Base-by-base conservation (phyloP, 345 rosid genomes). In the Pugionium dolabratum region DNA sequence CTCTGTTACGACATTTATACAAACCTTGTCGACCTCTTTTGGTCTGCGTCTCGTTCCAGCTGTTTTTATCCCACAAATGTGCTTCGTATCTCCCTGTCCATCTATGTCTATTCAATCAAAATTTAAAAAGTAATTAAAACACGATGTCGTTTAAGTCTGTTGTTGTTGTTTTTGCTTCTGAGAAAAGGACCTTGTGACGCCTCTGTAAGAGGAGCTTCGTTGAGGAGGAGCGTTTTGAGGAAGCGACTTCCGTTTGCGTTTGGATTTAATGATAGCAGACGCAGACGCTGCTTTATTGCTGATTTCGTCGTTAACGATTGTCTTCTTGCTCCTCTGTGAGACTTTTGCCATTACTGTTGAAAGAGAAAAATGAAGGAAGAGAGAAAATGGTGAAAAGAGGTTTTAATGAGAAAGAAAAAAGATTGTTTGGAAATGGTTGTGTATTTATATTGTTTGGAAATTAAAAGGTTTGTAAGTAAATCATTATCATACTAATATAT, bases 11-110 rank as follows among this genome's bases (percentile, higher is more conserved):
- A 0, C 33, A 26, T 2, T 49, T 41, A n/a, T 54, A 57, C 71
- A 4, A 37, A 83, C 96, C 96, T 85, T 89, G 96, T 53, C 91
- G 58, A 11, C 96, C 96, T 82, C 85, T 89, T 80, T 85, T 89
- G 78, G 82, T 85, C 51, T 85, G 94, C 2, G 96, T 78, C 63
- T 83, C 93, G 67, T 86, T 89, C 94, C 94, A 89, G 74, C 89
- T 18, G 18, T 18, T 18, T 18, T 18, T 18, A 18, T 18, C 18
- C 18, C 18, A 18, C 18, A 18, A 18, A 18, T 18, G 18, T 18
- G 18, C 18, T 18, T 18, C 18, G 18, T 18, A 18, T 18, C 18
- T 18, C 18, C 18, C 18, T 18, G 18, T 18, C 18, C 18, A 18
- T 18, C 18, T 18, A 18, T 18, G 18, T 18, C 18, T 89, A 64